phyloP scores from a whole-genome alignment of 345 rosid genomes.

The Citrus glauca region DNA sequence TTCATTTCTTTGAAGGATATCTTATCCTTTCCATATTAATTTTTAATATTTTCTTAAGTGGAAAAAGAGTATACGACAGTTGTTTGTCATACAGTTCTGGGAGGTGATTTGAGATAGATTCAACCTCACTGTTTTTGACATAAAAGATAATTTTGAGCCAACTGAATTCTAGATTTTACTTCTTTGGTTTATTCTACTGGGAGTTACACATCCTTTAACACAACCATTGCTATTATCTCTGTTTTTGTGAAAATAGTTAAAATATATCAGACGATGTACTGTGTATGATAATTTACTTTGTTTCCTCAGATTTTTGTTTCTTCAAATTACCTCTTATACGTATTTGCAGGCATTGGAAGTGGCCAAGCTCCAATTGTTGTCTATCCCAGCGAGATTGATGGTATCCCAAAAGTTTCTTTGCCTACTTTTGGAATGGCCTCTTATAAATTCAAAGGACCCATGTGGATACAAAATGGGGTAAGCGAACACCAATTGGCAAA shows the following conservation, averaged over 20 bases:
- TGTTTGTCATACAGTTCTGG: neutral
- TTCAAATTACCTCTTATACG: neutral
- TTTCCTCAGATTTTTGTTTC: neutral
- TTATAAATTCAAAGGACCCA: slow-evolving; percentile 28
- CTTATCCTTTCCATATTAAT: neutral
- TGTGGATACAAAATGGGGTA: slow-evolving; percentile 24
- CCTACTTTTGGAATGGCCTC: slow-evolving; percentile 32
- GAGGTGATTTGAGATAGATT: neutral
- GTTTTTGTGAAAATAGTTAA: neutral
- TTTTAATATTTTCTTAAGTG: neutral
- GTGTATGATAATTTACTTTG: neutral
- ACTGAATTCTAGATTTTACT: neutral
- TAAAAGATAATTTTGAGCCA: neutral
- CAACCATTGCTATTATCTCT: neutral
- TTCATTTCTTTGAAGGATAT: neutral
- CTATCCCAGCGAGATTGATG: slow-evolving; percentile 19
- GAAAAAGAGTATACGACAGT: neutral
- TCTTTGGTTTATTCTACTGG: neutral
- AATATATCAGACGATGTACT: neutral
- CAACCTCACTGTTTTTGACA: neutral
- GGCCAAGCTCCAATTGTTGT: slow-evolving; percentile 22
- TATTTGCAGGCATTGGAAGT: slow-evolving; percentile 22
- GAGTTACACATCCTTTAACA: neutral
- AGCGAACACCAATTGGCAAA: slow-evolving; percentile 18
- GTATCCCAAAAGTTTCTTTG: slow-evolving; percentile 20